These are phyloP conservation scores for Mallotus japonicus DNA, from an alignment of 441 rosid genomes.

Conservation along the genomic window DNA sequence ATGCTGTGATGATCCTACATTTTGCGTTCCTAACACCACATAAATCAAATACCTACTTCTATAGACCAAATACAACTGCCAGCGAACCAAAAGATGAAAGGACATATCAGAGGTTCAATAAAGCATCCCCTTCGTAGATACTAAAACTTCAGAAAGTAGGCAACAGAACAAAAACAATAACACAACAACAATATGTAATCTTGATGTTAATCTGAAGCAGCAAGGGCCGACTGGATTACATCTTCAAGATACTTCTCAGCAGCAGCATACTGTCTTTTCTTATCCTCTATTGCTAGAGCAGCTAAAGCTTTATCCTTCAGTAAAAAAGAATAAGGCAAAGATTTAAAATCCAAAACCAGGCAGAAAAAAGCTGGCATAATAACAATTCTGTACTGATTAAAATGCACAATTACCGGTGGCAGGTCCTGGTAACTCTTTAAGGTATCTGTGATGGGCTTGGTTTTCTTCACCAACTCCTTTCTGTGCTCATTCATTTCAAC, in stretches of 20 bases:
- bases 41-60: slow-evolving; percentile 1
- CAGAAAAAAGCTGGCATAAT: not conserved
- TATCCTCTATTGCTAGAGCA: slow-evolving; percentile 90
- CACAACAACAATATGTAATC: not conserved
- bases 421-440: slow-evolving; percentile 94
- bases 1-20: not conserved
- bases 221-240: slow-evolving; percentile 77
- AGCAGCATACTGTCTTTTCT: slow-evolving; percentile 83
- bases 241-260: slow-evolving; percentile 95
- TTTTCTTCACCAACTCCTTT: slow-evolving; percentile 85
- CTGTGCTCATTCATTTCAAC: slow-evolving; percentile 89
- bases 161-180: not conserved
- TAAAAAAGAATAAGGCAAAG: not conserved
- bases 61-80: not conserved
- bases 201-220: slow-evolving; percentile 39
- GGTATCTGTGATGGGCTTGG: slow-evolving; percentile 85
- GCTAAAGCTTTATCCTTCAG: slow-evolving; percentile 88
- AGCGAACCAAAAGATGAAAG: not conserved
- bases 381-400: not conserved
- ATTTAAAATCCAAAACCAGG: not conserved
- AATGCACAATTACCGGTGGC: slow-evolving; percentile 62
- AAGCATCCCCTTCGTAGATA: not conserved
- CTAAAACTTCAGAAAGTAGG: not conserved
- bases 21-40: not conserved
- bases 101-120: not conserved